Evolutionary conservation across 1,284 basidiomycete genomes (phyloP).

Genomic region (Ustilago tritici): DNA sequence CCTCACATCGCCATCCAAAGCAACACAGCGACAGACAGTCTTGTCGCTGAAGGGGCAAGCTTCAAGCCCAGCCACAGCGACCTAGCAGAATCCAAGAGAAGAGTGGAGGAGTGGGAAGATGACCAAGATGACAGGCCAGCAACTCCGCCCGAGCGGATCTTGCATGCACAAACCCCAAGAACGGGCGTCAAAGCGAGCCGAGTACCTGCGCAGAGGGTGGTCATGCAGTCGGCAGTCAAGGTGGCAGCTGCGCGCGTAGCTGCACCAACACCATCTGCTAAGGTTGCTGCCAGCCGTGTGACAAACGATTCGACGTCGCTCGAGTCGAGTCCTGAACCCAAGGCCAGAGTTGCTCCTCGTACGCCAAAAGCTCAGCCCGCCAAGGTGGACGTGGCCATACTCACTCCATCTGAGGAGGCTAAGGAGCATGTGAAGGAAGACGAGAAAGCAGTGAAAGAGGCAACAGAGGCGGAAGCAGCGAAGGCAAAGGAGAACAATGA

Average conservation of each 20-base stretch:
- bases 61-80: slow-evolving; percentile 3
- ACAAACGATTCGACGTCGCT: background rate
- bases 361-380: slow-evolving; percentile 2
- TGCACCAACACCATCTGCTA: slow-evolving; percentile 35
- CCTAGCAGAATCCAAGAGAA: background rate
- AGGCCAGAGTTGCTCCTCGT: slow-evolving; percentile 5
- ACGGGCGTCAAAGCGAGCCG: slow-evolving; percentile 41
- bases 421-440: background rate
- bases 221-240: slow-evolving; percentile 27
- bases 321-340: slow-evolving; percentile 26
- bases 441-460: background rate
- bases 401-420: background rate
- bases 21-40: background rate
- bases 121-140: slow-evolving; percentile 8
- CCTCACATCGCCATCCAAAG: slow-evolving; percentile 25
- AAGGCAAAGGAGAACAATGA: background rate
- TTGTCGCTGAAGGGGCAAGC: background rate
- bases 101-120: slow-evolving; percentile 3
- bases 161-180: slow-evolving; percentile 28
- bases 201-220: slow-evolving; percentile 37
- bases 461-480: background rate
- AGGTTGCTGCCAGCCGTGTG: slow-evolving; percentile 22
- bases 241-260: slow-evolving; percentile 34
- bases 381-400: background rate
- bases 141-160: slow-evolving; percentile 20